Evolutionary conservation across 108 stramenopile species (phyloP).

Genomic region (Cyclostephanos invisitatus): DNA sequence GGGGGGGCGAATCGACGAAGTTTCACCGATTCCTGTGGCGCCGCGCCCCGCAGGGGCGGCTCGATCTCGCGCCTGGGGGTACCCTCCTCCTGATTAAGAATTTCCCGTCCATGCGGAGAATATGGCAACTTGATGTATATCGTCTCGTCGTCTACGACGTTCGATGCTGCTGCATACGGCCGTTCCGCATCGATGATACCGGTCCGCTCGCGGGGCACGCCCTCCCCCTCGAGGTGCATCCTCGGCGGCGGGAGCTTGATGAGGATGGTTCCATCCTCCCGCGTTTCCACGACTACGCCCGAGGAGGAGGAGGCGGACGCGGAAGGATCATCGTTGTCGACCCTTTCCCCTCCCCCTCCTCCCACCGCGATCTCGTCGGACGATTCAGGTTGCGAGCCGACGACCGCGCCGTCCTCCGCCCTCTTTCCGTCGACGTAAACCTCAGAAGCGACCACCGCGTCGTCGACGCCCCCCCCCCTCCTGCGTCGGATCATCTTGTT

Average conservation of each 20-base stretch:
- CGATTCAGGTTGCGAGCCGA: not conserved
- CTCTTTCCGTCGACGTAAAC: constrained; percentile 22
- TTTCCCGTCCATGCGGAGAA: not conserved
- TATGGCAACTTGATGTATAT: constrained; percentile 45
- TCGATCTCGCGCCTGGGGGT: constrained; percentile 24
- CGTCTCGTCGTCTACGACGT: constrained; percentile 23
- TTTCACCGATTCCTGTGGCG: constrained; percentile 7
- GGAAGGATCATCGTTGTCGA: not conserved
- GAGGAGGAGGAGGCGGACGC: not conserved
- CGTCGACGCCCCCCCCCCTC: constrained; percentile 1
- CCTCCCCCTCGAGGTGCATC: constrained; percentile 18
- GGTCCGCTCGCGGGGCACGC: not conserved
- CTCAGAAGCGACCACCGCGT: constrained; percentile 1
- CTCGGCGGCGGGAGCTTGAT: constrained; percentile 49
- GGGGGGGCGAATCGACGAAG: not conserved
- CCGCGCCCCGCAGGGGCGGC: constrained; percentile 27
- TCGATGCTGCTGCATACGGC: not conserved
- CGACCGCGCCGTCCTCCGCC: not conserved
- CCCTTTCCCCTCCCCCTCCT: not conserved
- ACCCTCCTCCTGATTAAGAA: not conserved
- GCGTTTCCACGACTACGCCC: constrained; percentile 30
- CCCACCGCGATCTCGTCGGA: not conserved
- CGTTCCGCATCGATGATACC: not conserved
- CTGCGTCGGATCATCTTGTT: constrained; percentile 1
- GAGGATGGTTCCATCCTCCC: constrained; percentile 38